Evolutionary conservation across 176 grass and related monocot species (phyloP).

Genomic region (Raddia distichophylla): DNA sequence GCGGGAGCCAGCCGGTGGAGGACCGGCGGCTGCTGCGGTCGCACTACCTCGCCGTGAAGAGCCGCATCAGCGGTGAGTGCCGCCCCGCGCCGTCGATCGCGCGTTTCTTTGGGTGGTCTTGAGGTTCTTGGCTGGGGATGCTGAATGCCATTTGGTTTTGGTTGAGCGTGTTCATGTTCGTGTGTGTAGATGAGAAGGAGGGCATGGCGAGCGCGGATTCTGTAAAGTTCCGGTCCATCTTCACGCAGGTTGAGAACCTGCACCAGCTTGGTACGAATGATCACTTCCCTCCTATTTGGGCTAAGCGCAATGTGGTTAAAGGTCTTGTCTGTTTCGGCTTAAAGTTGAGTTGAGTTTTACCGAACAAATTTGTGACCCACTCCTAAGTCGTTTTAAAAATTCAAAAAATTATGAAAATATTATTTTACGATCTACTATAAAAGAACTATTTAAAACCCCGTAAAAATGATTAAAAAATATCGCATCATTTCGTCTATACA

Average conservation of each 20-base stretch:
- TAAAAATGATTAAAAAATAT: too few relatives aligned
- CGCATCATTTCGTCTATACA: too few relatives aligned
- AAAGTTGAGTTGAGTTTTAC: too few relatives aligned
- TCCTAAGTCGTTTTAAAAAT: too few relatives aligned
- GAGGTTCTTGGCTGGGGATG: background rate
- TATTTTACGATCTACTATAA: too few relatives aligned
- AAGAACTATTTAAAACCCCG: too few relatives aligned
- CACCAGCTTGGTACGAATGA: conserved; percentile 53
- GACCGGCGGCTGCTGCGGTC: conserved; percentile 71
- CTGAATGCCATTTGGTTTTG: background rate
- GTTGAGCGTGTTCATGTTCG: background rate
- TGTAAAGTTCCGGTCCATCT: conserved; percentile 64
- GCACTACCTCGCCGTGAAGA: conserved; percentile 75
- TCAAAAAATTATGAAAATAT: too few relatives aligned
- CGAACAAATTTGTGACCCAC: too few relatives aligned
- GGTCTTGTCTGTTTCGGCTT: too few relatives aligned
- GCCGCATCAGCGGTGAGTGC: conserved; percentile 60
- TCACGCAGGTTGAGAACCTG: conserved; percentile 69
- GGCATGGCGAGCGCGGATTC: conserved; percentile 54
- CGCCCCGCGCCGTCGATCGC: background rate
- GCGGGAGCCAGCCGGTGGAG: conserved; percentile 30
- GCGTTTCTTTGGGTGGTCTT: background rate
- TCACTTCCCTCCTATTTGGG: background rate
- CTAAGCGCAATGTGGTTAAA: background rate
- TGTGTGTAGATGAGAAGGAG: conserved; percentile 68